A percentile compares a stretch with the other conserved stretches of the same genome.
Conservation (phyloP, 2,329 filamentous ascomycete genomes). For the Stromatinia cepivora region DNA sequence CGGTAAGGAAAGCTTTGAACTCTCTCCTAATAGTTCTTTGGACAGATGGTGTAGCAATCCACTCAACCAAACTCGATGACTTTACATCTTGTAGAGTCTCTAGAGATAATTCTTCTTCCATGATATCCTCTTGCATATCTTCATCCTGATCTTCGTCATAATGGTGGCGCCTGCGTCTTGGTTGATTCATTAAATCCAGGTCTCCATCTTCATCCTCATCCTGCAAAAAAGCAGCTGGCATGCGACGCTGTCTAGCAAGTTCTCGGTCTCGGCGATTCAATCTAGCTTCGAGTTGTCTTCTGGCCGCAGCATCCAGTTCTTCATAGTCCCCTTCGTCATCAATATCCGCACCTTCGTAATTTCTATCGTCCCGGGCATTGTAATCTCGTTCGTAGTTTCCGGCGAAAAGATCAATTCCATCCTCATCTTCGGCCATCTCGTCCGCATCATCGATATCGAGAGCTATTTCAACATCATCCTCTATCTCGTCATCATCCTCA, state of each 20-base stretch:
- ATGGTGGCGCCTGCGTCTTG: slow-evolving; percentile 78
- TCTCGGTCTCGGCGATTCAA: slow-evolving; percentile 74
- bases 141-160: slow-evolving; percentile 96
- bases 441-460: slow-evolving; percentile 76
- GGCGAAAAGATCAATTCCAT: slow-evolving; percentile 76
- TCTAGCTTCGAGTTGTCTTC: slow-evolving; percentile 70
- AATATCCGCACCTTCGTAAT: slow-evolving; percentile 69
- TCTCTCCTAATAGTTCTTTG: slow-evolving; percentile 92
- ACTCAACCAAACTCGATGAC: slow-evolving; percentile 88
- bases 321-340: slow-evolving; percentile 79
- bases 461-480: slow-evolving; percentile 70
- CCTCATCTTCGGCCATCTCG: slow-evolving; percentile 78
- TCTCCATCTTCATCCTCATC: slow-evolving; percentile 80
- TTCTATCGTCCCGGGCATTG: slow-evolving; percentile 62
- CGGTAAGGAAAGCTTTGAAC: slow-evolving; percentile 96
- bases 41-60: slow-evolving; percentile 87
- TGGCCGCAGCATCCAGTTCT: slow-evolving; percentile 63
- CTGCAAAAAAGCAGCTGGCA: slow-evolving; percentile 72
- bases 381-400: slow-evolving; percentile 74
- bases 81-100: slow-evolving; percentile 93
- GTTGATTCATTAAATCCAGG: slow-evolving; percentile 81
- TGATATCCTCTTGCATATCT: slow-evolving; percentile 87
- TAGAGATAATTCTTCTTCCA: slow-evolving; percentile 92
- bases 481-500: slow-evolving; percentile 67
- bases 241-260: slow-evolving; percentile 63